Conservation (phyloP, 495 filamentous ascomycete genomes). For the Penicillium steckii region DNA sequence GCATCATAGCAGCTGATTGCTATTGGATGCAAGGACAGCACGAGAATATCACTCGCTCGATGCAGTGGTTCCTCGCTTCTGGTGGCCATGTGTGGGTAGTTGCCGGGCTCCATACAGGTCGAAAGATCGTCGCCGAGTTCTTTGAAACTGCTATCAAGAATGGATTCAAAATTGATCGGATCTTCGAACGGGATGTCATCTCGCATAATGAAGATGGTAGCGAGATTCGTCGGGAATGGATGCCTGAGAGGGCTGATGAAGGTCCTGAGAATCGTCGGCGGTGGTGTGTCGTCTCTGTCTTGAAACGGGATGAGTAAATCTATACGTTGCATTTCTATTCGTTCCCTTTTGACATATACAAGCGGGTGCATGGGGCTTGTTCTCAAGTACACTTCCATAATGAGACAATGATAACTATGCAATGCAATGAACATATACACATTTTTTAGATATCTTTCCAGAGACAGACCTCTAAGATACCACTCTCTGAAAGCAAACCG, state of each 20-base stretch:
- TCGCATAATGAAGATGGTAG: constrained; percentile 49
- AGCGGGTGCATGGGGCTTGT: not conserved
- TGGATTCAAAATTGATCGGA: constrained; percentile 66
- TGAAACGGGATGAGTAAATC: constrained; percentile 41
- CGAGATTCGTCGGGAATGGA: constrained; percentile 65
- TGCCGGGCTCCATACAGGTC: constrained; percentile 82
- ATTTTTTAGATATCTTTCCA: not conserved
- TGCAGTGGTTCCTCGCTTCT: constrained; percentile 67
- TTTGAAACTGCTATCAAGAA: constrained; percentile 58
- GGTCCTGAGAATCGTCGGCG: constrained; percentile 64
- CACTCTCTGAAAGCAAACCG: constrained; percentile 64
- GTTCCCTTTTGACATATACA: not conserved
- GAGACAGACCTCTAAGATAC: not conserved
- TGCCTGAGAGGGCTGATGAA: constrained; percentile 52
- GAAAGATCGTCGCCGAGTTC: constrained; percentile 67
- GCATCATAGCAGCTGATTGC: constrained; percentile 79
- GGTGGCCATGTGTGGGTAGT: constrained; percentile 63
- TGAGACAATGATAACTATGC: not conserved
- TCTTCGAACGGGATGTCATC: constrained; percentile 74
- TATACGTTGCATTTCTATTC: not conserved
- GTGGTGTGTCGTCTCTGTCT: constrained; percentile 74
- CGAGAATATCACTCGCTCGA: constrained; percentile 63
- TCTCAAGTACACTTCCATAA: not conserved
- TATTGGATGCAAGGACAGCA: constrained; percentile 85
- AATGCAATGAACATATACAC: constrained; percentile 1